A percentile compares a stretch with the other conserved stretches of the same genome.
phyloP scores from a whole-genome alignment of 306 rosid species.

The Prunus mume region DNA sequence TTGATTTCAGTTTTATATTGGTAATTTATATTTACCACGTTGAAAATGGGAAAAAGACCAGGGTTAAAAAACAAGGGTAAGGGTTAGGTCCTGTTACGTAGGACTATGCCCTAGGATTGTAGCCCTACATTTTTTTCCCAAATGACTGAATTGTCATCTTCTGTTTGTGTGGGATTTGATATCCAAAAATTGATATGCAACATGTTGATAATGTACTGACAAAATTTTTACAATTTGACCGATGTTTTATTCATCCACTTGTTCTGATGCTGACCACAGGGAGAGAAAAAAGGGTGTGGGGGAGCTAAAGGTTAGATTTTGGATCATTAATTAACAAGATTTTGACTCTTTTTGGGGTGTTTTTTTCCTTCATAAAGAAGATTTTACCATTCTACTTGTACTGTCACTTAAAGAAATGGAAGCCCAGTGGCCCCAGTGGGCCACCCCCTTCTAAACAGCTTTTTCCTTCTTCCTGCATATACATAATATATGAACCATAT shows the following conservation, averaged over 20 bases:
- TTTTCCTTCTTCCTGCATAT: too few relatives aligned
- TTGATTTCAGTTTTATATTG: not conserved
- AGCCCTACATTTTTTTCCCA: constrained; percentile 15
- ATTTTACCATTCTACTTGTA: not conserved
- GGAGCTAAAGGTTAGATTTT: too few relatives aligned
- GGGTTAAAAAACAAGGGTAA: not conserved
- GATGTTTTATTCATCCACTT: constrained; percentile 5
- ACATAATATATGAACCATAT: too few relatives aligned
- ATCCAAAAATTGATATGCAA: not conserved
- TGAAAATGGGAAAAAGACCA: not conserved
- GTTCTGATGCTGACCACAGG: not conserved
- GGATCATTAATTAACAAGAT: not conserved
- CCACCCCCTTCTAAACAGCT: too few relatives aligned
- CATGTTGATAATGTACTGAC: not conserved
- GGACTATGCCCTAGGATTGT: not conserved
- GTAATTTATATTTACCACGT: not conserved
- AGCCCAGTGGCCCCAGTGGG: too few relatives aligned
- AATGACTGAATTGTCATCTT: constrained; percentile 8
- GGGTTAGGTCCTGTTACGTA: not conserved
- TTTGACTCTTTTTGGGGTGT: not conserved
- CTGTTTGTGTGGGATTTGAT: too few relatives aligned
- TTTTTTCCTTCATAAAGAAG: not conserved
- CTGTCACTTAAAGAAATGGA: not conserved
- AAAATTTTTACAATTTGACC: constrained; percentile 7
- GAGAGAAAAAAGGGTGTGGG: not conserved